Percentiles rank a stretch among this genome's conserved stretches.
These are phyloP conservation scores for Dendrobium catenatum DNA, from an alignment of 106 monocot genomes.

Conservation along the genomic window DNA sequence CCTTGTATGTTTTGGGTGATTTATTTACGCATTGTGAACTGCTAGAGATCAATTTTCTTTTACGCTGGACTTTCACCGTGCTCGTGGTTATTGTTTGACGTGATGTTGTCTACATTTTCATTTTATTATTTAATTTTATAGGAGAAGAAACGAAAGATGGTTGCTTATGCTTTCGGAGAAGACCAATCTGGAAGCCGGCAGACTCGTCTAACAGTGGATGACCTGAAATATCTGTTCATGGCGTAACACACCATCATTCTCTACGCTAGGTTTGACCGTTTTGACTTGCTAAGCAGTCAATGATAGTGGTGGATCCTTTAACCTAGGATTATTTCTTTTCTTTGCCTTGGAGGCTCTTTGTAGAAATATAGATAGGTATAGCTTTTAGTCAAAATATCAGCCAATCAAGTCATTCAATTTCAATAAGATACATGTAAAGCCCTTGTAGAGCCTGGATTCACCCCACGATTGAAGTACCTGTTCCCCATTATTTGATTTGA, in stretches of 20 bases:
- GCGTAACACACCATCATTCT: slow-evolving; percentile 13
- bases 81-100: not conserved
- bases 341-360: not conserved
- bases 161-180: slow-evolving; percentile 93
- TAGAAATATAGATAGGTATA: not conserved
- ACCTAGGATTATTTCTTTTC: not conserved
- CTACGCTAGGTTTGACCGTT: slow-evolving; percentile 5
- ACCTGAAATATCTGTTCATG: slow-evolving; percentile 79
- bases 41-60: too few species aligned
- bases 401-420: too few species aligned
- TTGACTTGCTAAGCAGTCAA: not conserved
- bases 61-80: not conserved
- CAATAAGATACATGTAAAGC: not conserved
- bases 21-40: too few species aligned
- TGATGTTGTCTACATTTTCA: not conserved
- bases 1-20: too few species aligned
- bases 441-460: not conserved
- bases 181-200: slow-evolving; percentile 66
- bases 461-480: not conserved
- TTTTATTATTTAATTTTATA: slow-evolving; percentile 10
- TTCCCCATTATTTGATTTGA: not conserved
- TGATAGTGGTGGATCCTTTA: not conserved
- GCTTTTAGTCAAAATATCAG: not conserved
- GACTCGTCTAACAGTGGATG: slow-evolving; percentile 78
- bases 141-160: slow-evolving; percentile 90